Conservation (phyloP, 805 yeast genomes). For the Nakazawaea laoshanensis region DNA sequence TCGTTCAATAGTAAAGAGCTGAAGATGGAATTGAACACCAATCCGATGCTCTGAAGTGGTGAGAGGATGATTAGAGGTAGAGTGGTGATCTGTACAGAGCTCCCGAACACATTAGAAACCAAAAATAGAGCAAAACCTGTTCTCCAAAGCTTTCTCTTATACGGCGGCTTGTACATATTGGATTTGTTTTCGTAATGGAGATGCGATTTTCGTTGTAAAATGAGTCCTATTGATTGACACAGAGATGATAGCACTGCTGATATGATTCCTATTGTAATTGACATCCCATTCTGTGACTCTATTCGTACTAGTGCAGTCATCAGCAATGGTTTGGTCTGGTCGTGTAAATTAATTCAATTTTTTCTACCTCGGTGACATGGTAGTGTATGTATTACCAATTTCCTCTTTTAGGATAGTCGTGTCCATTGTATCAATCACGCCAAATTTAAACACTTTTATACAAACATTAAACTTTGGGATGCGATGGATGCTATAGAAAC, state of each 20-base stretch:
- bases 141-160: slow-evolving; percentile 61
- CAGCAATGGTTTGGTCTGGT: too few species aligned
- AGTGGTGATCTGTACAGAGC: slow-evolving; percentile 75
- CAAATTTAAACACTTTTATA: too few species aligned
- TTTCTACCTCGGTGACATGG: too few species aligned
- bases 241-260: slow-evolving; percentile 74
- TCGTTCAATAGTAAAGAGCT: slow-evolving; percentile 64
- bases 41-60: slow-evolving; percentile 79
- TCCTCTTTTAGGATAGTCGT: too few species aligned
- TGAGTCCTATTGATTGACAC: slow-evolving; percentile 72
- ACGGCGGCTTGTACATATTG: slow-evolving; percentile 20
- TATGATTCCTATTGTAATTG: slow-evolving; percentile 48
- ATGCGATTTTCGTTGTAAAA: slow-evolving; percentile 76
- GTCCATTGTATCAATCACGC: too few species aligned
- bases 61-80: slow-evolving; percentile 72
- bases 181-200: slow-evolving; percentile 22
- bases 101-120: slow-evolving; percentile 68
- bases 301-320: too few species aligned
- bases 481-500: too few species aligned
- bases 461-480: too few species aligned
- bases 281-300: slow-evolving; percentile 2
- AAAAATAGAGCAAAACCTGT: slow-evolving; percentile 66
- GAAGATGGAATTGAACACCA: slow-evolving; percentile 78
- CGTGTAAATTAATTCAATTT: too few species aligned
- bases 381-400: too few species aligned